Percentiles rank a stretch among this genome's conserved stretches.
phyloP scores from a whole-genome alignment of 2,329 filamentous ascomycete species.

The Paecilomyces sp. region DNA sequence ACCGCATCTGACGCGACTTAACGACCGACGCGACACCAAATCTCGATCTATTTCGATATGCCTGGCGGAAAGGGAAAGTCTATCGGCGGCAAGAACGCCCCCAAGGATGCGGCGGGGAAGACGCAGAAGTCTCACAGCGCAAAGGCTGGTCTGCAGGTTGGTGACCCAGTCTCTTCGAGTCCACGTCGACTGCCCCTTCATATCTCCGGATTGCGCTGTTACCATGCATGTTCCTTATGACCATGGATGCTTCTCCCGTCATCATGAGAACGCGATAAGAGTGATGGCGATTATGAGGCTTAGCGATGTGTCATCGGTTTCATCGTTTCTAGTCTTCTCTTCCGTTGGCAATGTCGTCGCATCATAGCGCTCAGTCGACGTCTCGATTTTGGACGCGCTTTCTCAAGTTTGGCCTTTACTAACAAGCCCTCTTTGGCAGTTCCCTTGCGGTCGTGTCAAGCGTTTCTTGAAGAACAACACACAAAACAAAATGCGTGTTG shows the following conservation, averaged over 20 bases:
- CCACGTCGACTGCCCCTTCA: constrained; percentile 4
- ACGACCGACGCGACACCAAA: constrained; percentile 17
- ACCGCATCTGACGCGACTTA: constrained; percentile 18
- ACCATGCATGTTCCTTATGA: neutral
- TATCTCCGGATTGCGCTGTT: neutral
- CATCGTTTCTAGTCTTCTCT: neutral
- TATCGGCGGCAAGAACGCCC: constrained; percentile 82
- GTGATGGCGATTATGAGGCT: neutral
- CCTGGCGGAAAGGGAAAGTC: constrained; percentile 93
- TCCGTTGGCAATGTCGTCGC: neutral
- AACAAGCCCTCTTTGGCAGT: constrained; percentile 49
- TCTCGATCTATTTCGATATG: constrained; percentile 41
- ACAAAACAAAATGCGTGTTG: constrained; percentile 99
- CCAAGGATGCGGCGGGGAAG: constrained; percentile 77
- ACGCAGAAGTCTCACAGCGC: constrained; percentile 89
- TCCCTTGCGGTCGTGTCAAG: constrained; percentile 99
- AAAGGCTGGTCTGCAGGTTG: constrained; percentile 90
- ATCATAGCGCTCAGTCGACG: neutral
- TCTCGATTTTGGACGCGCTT: neutral
- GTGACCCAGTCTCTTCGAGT: constrained; percentile 29
- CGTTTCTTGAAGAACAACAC: constrained; percentile 99
- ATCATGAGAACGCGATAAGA: neutral
- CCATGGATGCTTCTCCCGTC: neutral
- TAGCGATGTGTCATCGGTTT: neutral
- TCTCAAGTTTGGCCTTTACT: constrained; percentile 12